These are phyloP conservation scores for Verticillium zaregamsianum DNA, from an alignment of 2,329 filamentous ascomycete genomes.

Conservation along the genomic window DNA sequence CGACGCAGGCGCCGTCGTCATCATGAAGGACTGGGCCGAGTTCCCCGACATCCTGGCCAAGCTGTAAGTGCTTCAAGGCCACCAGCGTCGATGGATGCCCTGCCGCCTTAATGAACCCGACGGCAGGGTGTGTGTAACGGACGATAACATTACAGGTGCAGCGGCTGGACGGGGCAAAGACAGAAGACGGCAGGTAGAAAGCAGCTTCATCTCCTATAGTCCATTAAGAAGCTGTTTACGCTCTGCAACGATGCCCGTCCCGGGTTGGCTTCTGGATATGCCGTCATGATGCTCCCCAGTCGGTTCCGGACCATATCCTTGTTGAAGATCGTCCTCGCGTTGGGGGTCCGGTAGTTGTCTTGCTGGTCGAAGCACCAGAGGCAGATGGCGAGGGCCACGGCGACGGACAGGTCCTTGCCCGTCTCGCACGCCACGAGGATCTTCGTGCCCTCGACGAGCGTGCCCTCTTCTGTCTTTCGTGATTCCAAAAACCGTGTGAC, in stretches of 20 bases:
- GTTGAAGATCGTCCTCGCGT: constrained; percentile 40
- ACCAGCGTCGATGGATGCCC: not conserved
- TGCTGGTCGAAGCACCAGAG: constrained; percentile 68
- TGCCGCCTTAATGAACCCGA: not conserved
- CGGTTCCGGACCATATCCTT: constrained; percentile 75
- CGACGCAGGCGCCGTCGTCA: constrained; percentile 57
- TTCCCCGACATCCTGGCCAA: constrained; percentile 44
- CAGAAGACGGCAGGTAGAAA: not conserved
- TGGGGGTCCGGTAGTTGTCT: constrained; percentile 38
- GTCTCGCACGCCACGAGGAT: constrained; percentile 67
- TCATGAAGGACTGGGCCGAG: constrained; percentile 59
- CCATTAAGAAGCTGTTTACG: constrained; percentile 87
- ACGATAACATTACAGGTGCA: not conserved
- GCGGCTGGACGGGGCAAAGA: not conserved
- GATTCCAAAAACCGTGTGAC: constrained; percentile 33
- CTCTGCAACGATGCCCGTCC: constrained; percentile 83
- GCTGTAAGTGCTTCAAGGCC: constrained; percentile 22
- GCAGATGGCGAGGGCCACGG: constrained; percentile 68
- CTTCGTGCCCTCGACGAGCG: constrained; percentile 1
- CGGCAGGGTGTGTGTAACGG: not conserved
- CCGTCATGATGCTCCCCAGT: constrained; percentile 77
- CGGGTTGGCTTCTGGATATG: constrained; percentile 75
- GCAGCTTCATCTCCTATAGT: constrained; percentile 30
- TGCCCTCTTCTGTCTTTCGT: not conserved
- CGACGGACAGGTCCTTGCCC: constrained; percentile 77